phyloP scores from a whole-genome alignment of 306 rosid genomes.

The Acacia acuminata region DNA sequence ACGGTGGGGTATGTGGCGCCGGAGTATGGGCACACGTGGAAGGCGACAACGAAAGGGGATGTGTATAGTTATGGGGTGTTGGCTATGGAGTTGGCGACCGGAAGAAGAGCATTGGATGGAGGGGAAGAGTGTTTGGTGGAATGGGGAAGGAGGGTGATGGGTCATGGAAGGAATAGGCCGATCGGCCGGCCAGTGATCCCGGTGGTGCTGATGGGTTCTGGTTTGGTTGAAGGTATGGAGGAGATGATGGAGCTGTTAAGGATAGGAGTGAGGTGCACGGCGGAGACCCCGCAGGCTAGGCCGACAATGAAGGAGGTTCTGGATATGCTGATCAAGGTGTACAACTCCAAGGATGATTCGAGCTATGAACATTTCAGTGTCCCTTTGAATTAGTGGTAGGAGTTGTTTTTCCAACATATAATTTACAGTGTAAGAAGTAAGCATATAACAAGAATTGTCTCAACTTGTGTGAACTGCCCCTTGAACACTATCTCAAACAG shows the following conservation, averaged over 20 bases:
- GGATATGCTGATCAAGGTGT: constrained; percentile 59
- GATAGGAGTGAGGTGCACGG: constrained; percentile 79
- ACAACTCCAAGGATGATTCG: not conserved
- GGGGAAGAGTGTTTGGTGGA: constrained; percentile 93
- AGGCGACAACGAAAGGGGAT: constrained; percentile 89
- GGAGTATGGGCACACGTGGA: constrained; percentile 95
- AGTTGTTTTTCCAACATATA: too few relatives aligned
- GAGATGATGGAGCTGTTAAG: constrained; percentile 77
- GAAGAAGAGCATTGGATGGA: constrained; percentile 87
- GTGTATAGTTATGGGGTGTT: constrained; percentile 91
- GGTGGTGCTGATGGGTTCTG: constrained; percentile 58
- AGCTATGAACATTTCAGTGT: not conserved
- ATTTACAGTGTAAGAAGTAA: too few relatives aligned
- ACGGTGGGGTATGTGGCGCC: constrained; percentile 97
- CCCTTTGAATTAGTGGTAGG: too few relatives aligned
- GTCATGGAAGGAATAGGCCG: constrained; percentile 48
- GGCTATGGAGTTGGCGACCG: constrained; percentile 86
- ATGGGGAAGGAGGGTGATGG: constrained; percentile 78
- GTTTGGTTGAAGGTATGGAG: constrained; percentile 66
- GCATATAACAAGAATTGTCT: too few relatives aligned
- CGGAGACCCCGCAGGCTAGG: constrained; percentile 67
- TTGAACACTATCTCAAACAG: too few relatives aligned
- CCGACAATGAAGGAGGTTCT: constrained; percentile 96
- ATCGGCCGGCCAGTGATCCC: constrained; percentile 41
- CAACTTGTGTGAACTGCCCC: too few relatives aligned